Evolutionary conservation across 768 basidiomycete species (phyloP).

Genomic region (Lanmaoa pseudosensibilis): DNA sequence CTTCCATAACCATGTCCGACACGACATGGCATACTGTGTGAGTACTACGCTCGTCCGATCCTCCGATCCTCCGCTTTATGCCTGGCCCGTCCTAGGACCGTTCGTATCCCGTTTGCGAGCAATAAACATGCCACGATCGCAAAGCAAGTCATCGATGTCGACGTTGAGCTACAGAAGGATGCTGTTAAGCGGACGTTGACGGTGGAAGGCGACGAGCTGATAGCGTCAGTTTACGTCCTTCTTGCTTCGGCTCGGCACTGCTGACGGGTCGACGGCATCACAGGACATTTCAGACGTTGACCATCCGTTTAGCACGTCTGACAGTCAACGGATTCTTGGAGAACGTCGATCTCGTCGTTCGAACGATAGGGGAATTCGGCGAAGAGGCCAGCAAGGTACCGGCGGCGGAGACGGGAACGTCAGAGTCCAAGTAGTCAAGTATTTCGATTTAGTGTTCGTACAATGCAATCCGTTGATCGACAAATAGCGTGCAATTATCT

Average conservation of each 20-base stretch:
- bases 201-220: conserved; percentile 65
- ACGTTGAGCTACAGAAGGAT: conserved; percentile 78
- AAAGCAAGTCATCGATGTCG: conserved; percentile 82
- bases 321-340: conserved; percentile 86
- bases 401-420: background rate
- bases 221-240: conserved; percentile 59
- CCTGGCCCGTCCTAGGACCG: conserved; percentile 43
- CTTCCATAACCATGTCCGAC: conserved; percentile 26
- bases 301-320: conserved; percentile 81
- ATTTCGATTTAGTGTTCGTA: conserved; percentile 13
- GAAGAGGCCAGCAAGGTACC: conserved; percentile 51
- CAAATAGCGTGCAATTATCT: conserved; percentile 17
- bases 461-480: conserved; percentile 16
- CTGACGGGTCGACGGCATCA: conserved; percentile 2
- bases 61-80: background rate
- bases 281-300: conserved; percentile 75
- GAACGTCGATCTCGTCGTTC: conserved; percentile 81
- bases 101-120: conserved; percentile 78
- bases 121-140: conserved; percentile 77
- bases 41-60: conserved; percentile 15
- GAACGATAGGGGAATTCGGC: conserved; percentile 80
- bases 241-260: background rate
- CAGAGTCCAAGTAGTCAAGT: conserved; percentile 12
- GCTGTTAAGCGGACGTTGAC: conserved; percentile 73
- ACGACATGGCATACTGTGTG: conserved; percentile 57